These are phyloP conservation scores for Alternaria triticina DNA, from an alignment of 2,329 filamentous ascomycete species.

Conservation along the genomic window DNA sequence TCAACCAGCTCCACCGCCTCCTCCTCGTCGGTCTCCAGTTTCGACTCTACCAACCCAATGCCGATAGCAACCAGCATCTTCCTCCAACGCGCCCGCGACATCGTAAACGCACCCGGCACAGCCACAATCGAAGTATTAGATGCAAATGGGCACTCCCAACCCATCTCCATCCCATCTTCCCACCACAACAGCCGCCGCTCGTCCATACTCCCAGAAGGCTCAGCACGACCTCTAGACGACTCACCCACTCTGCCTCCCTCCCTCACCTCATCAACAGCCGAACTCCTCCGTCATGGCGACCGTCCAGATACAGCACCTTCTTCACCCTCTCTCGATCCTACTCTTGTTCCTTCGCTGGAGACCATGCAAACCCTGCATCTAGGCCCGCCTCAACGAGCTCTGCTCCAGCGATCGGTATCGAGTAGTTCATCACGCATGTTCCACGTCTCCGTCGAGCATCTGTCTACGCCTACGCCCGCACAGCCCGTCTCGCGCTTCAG, in stretches of 20 bases:
- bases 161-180: neutral
- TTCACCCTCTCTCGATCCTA: neutral
- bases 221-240: neutral
- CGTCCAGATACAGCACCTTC: neutral
- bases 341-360: neutral
- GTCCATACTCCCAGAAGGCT: neutral
- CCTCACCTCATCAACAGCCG: neutral
- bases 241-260: neutral
- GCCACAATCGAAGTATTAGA: neutral
- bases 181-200: neutral
- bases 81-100: neutral
- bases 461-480: neutral
- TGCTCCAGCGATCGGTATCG: neutral
- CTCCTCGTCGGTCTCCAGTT: neutral
- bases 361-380: conserved; percentile 2
- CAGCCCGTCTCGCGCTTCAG: neutral
- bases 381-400: neutral
- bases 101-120: neutral
- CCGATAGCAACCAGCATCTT: neutral
- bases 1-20: neutral
- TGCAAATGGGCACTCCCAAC: neutral
- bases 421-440: neutral
- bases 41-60: neutral
- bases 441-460: neutral
- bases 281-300: neutral